Base-by-base conservation (phyloP, 2,329 filamentous ascomycete species). In the Pyricularia pennisetigena region DNA sequence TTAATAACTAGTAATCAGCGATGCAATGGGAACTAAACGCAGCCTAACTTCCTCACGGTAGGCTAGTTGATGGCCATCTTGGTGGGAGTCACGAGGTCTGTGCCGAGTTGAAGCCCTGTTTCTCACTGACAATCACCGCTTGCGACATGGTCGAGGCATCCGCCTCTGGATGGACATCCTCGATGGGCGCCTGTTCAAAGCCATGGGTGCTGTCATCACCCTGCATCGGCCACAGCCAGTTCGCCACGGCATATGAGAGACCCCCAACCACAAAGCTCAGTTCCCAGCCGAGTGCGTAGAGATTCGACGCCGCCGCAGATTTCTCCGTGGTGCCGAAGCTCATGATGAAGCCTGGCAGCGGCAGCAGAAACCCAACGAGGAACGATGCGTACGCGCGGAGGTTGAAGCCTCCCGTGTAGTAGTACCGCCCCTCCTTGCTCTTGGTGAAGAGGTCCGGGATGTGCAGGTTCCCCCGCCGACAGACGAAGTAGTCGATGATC, bases 361-460 rank as follows among this genome's bases (percentile, higher is more conserved):
- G 49, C 6, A 54, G 65, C 23, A 32, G 26, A 54, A 67, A 28
- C 24, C 65, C 65, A 26, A 57, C 61, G 35, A 67, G 24, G 65
- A 57, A 67, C 14, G 65, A 41, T 20, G 65, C 65, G 49, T 57
- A 67, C 1, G 65, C 65, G 8, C 65, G 35, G 6, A 54, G 49
- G 41, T 67, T 67, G 41, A 67, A 29, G 23, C 65, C 65, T n/a
- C 12, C 20, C 65, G 35, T 61, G 24, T 67, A 67, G 35, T 54
- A 67, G 12, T 67, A 67, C 12, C 54, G 20, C 9, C 20, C 35
- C n/a, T 57, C 41, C 35, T 32, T 41, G 28, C 49, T 54, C 20
- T 57, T 41, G 20, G n/a, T 67, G 24, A 57, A 67, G 23, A 67
- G 20, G 23, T 57, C 35, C 8, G 29, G 65, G 14, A 67, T 24